These are phyloP conservation scores for Geopyxis carbonaria DNA, from an alignment of 495 filamentous ascomycete species.

Conservation along the genomic window DNA sequence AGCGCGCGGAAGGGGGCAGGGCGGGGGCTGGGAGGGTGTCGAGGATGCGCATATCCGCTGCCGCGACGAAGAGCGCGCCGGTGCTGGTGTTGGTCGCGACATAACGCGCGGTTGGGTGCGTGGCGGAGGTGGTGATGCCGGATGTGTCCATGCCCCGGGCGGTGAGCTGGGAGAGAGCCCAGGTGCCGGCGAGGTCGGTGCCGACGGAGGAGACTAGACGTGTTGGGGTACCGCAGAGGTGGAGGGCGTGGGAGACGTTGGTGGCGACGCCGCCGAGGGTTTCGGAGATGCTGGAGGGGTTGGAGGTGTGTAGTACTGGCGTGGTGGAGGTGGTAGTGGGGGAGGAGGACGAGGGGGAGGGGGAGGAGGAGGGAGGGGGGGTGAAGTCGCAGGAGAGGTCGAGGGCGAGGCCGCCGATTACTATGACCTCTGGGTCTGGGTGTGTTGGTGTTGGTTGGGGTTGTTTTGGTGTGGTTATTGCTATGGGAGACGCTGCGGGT, in stretches of 20 bases:
- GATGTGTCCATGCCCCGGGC: conserved; percentile 43
- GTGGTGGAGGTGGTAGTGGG: conserved; percentile 19
- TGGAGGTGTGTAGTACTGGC: conserved; percentile 64
- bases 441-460: too few species aligned
- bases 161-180: conserved; percentile 44
- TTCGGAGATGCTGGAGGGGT: conserved; percentile 61
- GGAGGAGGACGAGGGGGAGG: conserved; percentile 60
- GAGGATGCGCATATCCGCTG: conserved; percentile 82
- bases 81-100: conserved; percentile 69
- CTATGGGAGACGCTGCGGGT: background rate
- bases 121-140: conserved; percentile 40
- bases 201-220: conserved; percentile 35
- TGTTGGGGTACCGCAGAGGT: conserved; percentile 30
- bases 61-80: conserved; percentile 67
- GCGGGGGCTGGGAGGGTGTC: background rate
- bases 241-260: conserved; percentile 71
- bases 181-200: conserved; percentile 45
- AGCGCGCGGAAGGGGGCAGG: too few species aligned
- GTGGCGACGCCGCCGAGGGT: conserved; percentile 86
- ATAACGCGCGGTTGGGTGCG: conserved; percentile 66
- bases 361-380: conserved; percentile 56
- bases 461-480: background rate
- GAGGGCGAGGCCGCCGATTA: conserved; percentile 76
- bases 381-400: conserved; percentile 72
- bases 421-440: conserved; percentile 39